Percentiles rank a stretch among this genome's conserved stretches.
Conservation (phyloP, 495 filamentous ascomycete species). For the Lophiotrema nucula region DNA sequence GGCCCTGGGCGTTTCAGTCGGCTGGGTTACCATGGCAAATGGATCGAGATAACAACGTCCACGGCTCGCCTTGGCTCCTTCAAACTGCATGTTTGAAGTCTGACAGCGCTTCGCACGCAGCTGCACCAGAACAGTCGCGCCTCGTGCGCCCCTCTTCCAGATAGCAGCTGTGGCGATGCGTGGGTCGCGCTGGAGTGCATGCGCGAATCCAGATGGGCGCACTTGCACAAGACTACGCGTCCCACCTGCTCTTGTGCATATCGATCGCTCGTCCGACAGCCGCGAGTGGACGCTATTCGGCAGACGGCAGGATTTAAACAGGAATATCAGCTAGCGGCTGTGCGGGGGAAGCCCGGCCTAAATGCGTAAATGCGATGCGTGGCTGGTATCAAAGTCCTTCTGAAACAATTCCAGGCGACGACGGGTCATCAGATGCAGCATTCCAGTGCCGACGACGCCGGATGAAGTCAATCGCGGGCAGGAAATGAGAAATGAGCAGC, state of each 20-base stretch:
- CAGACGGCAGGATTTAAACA: not conserved
- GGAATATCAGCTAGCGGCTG: not conserved
- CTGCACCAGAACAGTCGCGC: not conserved
- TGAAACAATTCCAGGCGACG: constrained; percentile 11
- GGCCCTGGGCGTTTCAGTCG: constrained; percentile 3
- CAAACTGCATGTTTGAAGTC: too few relatives aligned
- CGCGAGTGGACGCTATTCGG: not conserved
- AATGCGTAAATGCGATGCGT: constrained; percentile 5
- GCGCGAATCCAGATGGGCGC: not conserved
- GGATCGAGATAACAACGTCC: not conserved
- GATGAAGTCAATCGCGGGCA: not conserved
- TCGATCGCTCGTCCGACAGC: constrained; percentile 13
- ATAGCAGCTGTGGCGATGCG: not conserved
- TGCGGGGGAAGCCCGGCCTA: not conserved
- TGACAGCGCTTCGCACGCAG: not conserved
- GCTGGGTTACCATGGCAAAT: constrained; percentile 19
- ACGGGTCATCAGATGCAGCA: not conserved
- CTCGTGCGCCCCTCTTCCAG: not conserved
- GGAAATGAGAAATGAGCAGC: not conserved
- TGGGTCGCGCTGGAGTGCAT: not conserved
- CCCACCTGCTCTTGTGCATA: constrained; percentile 2
- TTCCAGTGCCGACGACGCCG: not conserved
- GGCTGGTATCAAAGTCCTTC: not conserved
- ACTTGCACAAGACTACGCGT: constrained; percentile 13
- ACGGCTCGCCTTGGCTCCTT: too few relatives aligned